phyloP scores from a whole-genome alignment of 1,284 basidiomycete genomes.

The Limonomyces culmigenus region DNA sequence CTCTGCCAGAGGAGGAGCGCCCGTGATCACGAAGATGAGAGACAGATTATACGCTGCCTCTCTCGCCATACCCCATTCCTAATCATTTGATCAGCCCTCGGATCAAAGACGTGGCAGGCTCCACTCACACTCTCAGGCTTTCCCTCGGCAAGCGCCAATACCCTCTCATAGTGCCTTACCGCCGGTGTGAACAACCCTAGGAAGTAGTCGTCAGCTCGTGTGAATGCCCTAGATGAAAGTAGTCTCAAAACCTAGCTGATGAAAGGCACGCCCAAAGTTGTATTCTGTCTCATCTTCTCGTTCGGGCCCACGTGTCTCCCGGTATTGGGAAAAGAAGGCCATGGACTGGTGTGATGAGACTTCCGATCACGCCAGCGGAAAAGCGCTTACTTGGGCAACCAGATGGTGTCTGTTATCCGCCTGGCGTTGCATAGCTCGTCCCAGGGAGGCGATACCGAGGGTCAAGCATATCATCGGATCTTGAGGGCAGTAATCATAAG shows the following conservation, averaged over 20 bases:
- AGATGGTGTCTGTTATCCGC: constrained; percentile 89
- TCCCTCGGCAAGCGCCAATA: constrained; percentile 40
- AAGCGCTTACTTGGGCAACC: constrained; percentile 41
- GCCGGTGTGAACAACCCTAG: constrained; percentile 69
- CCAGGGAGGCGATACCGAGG: constrained; percentile 72
- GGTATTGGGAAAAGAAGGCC: constrained; percentile 69
- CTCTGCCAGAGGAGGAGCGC: constrained; percentile 50
- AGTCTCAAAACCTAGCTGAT: constrained; percentile 61
- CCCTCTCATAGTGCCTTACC: constrained; percentile 67
- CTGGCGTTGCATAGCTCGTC: constrained; percentile 84
- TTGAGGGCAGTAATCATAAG: constrained; percentile 68
- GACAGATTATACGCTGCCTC: constrained; percentile 85
- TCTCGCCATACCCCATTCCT: constrained; percentile 30
- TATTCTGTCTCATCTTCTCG: constrained; percentile 64
- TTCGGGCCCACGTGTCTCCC: constrained; percentile 34
- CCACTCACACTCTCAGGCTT: constrained; percentile 11
- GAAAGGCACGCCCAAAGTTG: constrained; percentile 84
- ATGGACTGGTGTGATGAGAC: constrained; percentile 41
- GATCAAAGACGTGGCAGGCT: neutral
- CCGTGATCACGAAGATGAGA: constrained; percentile 64
- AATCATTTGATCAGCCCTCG: constrained; percentile 8
- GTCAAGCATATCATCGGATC: constrained; percentile 79
- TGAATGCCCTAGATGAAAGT: neutral
- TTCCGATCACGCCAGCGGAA: neutral
- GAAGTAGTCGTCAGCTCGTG: constrained; percentile 1